Evolutionary conservation across 2,329 filamentous ascomycete genomes (phyloP).

Genomic region (Corynespora cassiicola): DNA sequence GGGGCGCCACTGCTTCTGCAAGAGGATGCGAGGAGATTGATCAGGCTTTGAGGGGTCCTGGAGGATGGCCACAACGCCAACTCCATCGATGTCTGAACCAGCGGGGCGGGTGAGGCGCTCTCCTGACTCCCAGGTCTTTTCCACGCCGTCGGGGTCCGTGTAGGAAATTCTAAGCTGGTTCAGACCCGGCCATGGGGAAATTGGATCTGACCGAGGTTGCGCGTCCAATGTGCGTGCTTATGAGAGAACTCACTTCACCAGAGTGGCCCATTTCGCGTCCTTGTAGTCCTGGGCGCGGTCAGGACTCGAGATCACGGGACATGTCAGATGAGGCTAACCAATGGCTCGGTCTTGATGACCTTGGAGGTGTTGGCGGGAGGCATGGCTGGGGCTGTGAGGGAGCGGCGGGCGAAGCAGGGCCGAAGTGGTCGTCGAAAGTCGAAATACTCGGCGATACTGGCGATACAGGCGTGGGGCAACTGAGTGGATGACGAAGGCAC

Average conservation of each 20-base stretch:
- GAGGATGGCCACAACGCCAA: constrained; percentile 75
- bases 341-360: constrained; percentile 42
- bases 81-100: constrained; percentile 70
- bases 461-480: no score
- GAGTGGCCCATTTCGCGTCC: constrained; percentile 49
- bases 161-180: constrained; percentile 55
- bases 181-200: constrained; percentile 13
- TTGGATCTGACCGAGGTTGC: no score
- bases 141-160: constrained; percentile 64
- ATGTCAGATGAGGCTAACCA: constrained; percentile 31
- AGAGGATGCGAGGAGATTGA: constrained; percentile 40
- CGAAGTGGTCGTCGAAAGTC: no score
- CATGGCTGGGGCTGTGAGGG: constrained; percentile 19
- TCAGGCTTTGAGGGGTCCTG: constrained; percentile 37
- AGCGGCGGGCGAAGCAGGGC: background rate
- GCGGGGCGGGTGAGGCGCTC: constrained; percentile 72
- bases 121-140: constrained; percentile 74
- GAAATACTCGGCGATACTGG: no score
- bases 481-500: constrained; percentile 16
- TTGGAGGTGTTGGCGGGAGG: constrained; percentile 33
- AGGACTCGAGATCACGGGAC: constrained; percentile 10
- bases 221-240: background rate
- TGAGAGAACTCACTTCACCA: constrained; percentile 41
- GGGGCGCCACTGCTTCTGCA: constrained; percentile 64
- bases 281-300: constrained; percentile 37